These are phyloP conservation scores for Dothistroma septosporum DNA, from an alignment of 2,329 filamentous ascomycete genomes.

Conservation along the genomic window DNA sequence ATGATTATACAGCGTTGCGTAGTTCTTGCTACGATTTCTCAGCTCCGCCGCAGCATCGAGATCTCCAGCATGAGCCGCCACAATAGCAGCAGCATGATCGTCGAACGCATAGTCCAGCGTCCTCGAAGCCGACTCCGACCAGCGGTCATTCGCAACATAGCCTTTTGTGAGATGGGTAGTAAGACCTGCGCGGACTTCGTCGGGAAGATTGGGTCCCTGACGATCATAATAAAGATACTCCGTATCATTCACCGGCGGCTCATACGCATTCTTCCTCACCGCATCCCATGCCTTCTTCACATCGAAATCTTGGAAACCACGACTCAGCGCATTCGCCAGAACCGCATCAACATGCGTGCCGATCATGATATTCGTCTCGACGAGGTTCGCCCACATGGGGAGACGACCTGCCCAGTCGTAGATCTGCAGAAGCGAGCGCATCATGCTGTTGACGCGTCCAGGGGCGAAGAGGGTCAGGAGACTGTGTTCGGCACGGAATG, in stretches of 20 bases:
- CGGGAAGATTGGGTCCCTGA: conserved; percentile 41
- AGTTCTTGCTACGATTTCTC: conserved; percentile 39
- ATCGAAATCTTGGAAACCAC: conserved; percentile 44
- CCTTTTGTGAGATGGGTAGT: conserved; percentile 43
- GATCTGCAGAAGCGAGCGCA: conserved; percentile 44
- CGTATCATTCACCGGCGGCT: conserved; percentile 43
- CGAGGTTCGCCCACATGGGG: conserved; percentile 49
- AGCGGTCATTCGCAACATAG: conserved; percentile 48
- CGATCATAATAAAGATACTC: conserved; percentile 47
- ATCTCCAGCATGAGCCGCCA: conserved; percentile 39
- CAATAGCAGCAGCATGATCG: conserved; percentile 44
- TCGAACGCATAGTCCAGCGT: conserved; percentile 49
- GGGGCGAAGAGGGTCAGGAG: conserved; percentile 46
- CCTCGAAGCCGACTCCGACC: conserved; percentile 46
- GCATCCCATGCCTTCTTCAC: conserved; percentile 44
- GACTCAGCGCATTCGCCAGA: conserved; percentile 45
- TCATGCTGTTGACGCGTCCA: conserved; percentile 47
- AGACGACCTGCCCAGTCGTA: conserved; percentile 47
- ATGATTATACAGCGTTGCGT: conserved; percentile 42
- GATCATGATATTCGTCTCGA: conserved; percentile 52
- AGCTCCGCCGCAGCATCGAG: conserved; percentile 33
- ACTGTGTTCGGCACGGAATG: conserved; percentile 47
- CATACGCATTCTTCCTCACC: conserved; percentile 45
- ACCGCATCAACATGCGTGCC: conserved; percentile 49
- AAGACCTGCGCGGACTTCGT: conserved; percentile 46